These are phyloP conservation scores for Ampelocalamus luodianensis DNA, from an alignment of 176 grass and related monocot species.

Conservation along the genomic window DNA sequence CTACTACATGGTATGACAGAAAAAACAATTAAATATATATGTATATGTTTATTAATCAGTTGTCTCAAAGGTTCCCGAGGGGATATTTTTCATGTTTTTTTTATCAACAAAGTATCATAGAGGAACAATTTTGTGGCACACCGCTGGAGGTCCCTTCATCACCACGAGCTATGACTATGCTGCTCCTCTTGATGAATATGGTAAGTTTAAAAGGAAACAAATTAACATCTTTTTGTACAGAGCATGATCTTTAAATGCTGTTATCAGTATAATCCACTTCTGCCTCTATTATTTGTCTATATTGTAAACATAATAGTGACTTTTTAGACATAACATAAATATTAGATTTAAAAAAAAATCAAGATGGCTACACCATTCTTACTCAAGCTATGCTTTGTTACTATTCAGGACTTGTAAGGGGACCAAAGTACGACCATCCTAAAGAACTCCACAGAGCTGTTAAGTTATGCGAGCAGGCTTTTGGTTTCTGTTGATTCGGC, in stretches of 20 bases:
- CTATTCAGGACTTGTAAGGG: slow-evolving; percentile 72
- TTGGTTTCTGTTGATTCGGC: too few species aligned
- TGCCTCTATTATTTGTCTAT: too few species aligned
- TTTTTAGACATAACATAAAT: background rate
- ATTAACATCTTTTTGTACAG: background rate
- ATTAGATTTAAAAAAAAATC: background rate
- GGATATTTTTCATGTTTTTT: too few species aligned
- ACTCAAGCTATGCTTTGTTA: slow-evolving; percentile 16
- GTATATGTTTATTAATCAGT: too few species aligned
- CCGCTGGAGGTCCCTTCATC: slow-evolving; percentile 95
- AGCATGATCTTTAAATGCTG: background rate
- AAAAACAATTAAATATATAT: too few species aligned
- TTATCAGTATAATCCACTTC: background rate
- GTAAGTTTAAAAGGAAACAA: slow-evolving; percentile 43
- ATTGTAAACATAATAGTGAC: slow-evolving; percentile 18
- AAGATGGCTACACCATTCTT: background rate
- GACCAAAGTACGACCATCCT: slow-evolving; percentile 98
- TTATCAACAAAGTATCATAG: too few species aligned
- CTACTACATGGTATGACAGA: slow-evolving; percentile 88
- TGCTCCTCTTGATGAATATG: slow-evolving; percentile 99
- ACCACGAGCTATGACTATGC: slow-evolving; percentile 99
- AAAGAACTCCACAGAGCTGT: too few species aligned
- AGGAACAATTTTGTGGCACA: too few species aligned
- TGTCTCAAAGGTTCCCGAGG: too few species aligned
- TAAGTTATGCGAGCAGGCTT: too few species aligned